These are phyloP conservation scores for Tulasnella sp. DNA, from an alignment of 768 basidiomycete genomes.

Conservation along the genomic window DNA sequence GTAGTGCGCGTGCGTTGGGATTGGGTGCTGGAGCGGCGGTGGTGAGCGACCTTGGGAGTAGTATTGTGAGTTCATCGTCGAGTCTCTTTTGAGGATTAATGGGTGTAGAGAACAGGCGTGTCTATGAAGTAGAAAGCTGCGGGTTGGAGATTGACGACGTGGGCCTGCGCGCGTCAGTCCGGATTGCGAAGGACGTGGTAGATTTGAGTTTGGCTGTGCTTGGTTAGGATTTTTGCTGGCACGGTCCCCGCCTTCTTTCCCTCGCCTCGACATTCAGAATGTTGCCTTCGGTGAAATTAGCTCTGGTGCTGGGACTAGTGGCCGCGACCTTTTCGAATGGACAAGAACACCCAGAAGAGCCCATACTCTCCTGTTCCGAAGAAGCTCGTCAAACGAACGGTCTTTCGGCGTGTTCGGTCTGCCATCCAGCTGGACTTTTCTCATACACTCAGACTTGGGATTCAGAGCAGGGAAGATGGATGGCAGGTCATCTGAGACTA, in stretches of 20 bases:
- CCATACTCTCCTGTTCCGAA: not conserved
- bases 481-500: not conserved
- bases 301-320: not conserved
- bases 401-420: not conserved
- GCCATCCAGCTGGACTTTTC: not conserved
- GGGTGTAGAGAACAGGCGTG: not conserved
- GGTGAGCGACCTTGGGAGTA: conserved; percentile 11
- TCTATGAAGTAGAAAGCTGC: not conserved
- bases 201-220: not conserved
- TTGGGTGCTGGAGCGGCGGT: conserved; percentile 76
- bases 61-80: conserved; percentile 2
- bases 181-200: not conserved
- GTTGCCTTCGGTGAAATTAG: not conserved
- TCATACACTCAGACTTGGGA: not conserved
- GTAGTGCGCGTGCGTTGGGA: conserved; percentile 77
- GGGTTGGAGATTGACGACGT: not conserved
- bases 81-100: not conserved
- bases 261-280: not conserved
- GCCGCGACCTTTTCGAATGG: not conserved
- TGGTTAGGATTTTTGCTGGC: not conserved
- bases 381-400: not conserved
- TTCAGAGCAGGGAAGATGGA: not conserved
- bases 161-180: not conserved
- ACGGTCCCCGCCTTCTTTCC: not conserved
- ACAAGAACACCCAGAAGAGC: not conserved